Evolutionary conservation across 768 basidiomycete genomes (phyloP), one percentile per base, ranked within the genome.

Genomic region (Kwoniella bestiolae): DNA sequence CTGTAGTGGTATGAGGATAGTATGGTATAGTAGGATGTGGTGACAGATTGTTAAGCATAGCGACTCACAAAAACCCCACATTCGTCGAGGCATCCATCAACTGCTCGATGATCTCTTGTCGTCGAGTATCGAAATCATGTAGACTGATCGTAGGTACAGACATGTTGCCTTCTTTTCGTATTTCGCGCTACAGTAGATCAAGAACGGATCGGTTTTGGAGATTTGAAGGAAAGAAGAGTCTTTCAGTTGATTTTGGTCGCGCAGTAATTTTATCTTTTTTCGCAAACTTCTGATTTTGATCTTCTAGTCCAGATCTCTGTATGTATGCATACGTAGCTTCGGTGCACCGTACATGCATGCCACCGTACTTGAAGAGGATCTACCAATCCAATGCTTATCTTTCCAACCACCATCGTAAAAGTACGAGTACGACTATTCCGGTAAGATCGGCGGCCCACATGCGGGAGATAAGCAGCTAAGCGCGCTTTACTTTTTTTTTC

Each of bases 1-100:
- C n/a, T n/a, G n/a, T n/a, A n/a, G n/a, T n/a, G n/a, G n/a, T n/a
- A n/a, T n/a, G n/a, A n/a, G n/a, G n/a, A n/a, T n/a, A n/a, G n/a
- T n/a, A n/a, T n/a, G n/a, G n/a, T n/a, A n/a, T n/a, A n/a, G n/a
- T n/a, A n/a, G n/a, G n/a, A n/a, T n/a, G n/a, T n/a, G n/a, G n/a
- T n/a, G n/a, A n/a, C n/a, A n/a, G n/a, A n/a, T n/a, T n/a, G n/a
- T n/a, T n/a, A n/a, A n/a, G n/a, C n/a, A n/a, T n/a, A n/a, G 28
- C 18, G 12, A 69, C 70, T 44, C 51, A 77, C 76, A 78, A 78
- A 73, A 78, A 78, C 1, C 77, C 77, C 11, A 74, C 66, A 14
- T 78, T 61, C 12, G 21, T 58, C 7, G 71, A 67, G 0, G 77
- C 77, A 16, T 65, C 49, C 52, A 77, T 72, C 2, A 79, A 26